Base-by-base conservation (phyloP, 1,139 yeast genomes). In the Geotrichum cucujoidarum region DNA sequence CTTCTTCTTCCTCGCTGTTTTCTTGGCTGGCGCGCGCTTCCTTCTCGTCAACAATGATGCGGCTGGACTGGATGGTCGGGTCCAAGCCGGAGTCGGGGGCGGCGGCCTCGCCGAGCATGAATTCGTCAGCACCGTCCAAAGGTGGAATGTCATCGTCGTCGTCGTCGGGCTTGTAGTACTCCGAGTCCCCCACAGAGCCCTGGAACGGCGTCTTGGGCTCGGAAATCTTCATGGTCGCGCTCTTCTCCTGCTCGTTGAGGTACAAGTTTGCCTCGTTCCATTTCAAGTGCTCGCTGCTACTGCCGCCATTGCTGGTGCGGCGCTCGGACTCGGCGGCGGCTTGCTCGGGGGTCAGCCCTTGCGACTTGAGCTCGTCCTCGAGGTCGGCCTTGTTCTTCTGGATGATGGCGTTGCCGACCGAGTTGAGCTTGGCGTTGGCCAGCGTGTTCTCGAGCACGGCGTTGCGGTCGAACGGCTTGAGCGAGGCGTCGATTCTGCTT, bases 121-220 rank as follows among this genome's bases (percentile, higher is more conserved):
- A 73, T 33, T 66, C 73, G 16, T 72, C 52, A 11, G 32, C 48
- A 5, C 76, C 77, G 44, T 73, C 76, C 18, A 56, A 48, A 42
- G 55, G 51, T n/a, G n/a, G n/a, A 14, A 55, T 52, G 21, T 54
- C 55, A 24, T 77, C 84, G 10, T 76, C 82, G 35, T 82, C 92
- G 44, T 80, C 83, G 55, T 82, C 90, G 2, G 76, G 77, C 55
- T 79, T 75, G 62, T 89, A 89, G 63, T 90, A 94, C 57, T 90
- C 97, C 11, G 79, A 77, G 2, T 94, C 95, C 58, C 87, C 85
- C 39, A 87, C 85, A 0, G 97, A 95, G 18, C 95, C 95, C 62
- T 87, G 95, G 63, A 85, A 92, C 2, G 98, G 98, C 1, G 98
- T 92, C 71, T 92, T 92, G 32, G 98, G 98, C 66, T 92, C 98